A percentile compares a stretch with the other conserved stretches of the same genome.
Evolutionary conservation across 768 basidiomycete species (phyloP).

Genomic region (Boletales sp.): DNA sequence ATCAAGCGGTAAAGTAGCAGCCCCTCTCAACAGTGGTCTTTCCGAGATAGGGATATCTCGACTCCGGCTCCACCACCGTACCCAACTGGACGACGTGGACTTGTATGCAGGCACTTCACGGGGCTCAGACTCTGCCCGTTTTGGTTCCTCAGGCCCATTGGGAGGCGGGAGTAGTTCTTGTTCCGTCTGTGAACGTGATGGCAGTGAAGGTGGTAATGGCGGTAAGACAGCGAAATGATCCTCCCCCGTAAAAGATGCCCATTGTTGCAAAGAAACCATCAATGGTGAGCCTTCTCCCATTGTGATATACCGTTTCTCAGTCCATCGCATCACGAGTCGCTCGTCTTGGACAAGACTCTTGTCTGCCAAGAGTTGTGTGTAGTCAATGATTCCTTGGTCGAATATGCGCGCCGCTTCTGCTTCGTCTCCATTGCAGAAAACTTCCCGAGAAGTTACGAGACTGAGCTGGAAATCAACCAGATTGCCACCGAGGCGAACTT

Average conservation of each 20-base stretch:
- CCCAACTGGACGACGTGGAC: conserved; percentile 68
- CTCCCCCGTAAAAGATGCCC: conserved; percentile 38
- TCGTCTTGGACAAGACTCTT: conserved; percentile 57
- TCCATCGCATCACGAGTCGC: conserved; percentile 72
- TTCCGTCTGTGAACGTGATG: conserved; percentile 24
- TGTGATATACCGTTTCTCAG: conserved; percentile 72
- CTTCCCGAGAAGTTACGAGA: conserved; percentile 39
- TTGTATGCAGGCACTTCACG: conserved; percentile 35
- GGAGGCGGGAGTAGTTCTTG: conserved; percentile 21
- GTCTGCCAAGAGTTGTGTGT: conserved; percentile 62
- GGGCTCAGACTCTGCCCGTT: conserved; percentile 37
- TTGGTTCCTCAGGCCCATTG: conserved; percentile 26
- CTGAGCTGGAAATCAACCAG: conserved; percentile 73
- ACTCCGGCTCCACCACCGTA: conserved; percentile 79
- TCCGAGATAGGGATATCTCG: conserved; percentile 30
- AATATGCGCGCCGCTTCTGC: conserved; percentile 57
- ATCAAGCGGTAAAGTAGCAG: conserved; percentile 22
- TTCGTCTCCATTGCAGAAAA: conserved; percentile 40
- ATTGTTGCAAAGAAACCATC: conserved; percentile 67
- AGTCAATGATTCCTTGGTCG: conserved; percentile 59
- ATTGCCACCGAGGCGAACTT: conserved; percentile 58
- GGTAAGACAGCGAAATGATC: conserved; percentile 21
- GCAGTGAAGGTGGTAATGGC: conserved; percentile 1
- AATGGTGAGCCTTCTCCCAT: conserved; percentile 70
- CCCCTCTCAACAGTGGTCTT: conserved; percentile 20